phyloP scores from a whole-genome alignment of 139 green algal genomes.

The Chlamydomonas sp. region DNA sequence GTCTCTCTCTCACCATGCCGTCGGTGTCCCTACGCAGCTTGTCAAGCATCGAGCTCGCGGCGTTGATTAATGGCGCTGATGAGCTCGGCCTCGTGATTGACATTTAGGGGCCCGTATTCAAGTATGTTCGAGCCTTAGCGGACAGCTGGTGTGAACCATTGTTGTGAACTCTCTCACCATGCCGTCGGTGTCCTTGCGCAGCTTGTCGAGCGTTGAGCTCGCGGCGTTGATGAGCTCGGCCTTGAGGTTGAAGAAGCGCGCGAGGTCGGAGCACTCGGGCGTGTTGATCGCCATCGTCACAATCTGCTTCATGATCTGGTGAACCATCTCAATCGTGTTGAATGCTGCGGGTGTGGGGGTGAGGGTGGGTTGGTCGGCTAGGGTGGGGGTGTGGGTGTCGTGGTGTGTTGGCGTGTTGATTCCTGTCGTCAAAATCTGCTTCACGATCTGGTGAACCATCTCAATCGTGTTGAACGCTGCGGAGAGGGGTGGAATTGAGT shows the following conservation, averaged over 20 bases:
- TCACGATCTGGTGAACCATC: constrained; percentile 71
- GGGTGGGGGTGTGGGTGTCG: no score
- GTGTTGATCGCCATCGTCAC: constrained; percentile 62
- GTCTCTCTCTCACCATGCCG: no score
- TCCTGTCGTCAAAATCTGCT: constrained; percentile 69
- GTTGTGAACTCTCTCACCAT: no score
- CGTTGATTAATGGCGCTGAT: no score
- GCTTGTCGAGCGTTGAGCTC: constrained; percentile 48
- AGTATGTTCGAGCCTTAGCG: no score
- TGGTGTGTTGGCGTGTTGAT: constrained; percentile 53
- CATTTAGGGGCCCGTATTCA: no score
- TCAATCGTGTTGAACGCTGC: constrained; percentile 11
- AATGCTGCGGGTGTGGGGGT: no score
- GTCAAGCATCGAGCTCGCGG: constrained; percentile 54
- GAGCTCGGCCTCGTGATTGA: constrained; percentile 70
- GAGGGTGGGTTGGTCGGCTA: no score
- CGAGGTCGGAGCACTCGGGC: constrained; percentile 53
- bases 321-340: constrained; percentile 36
- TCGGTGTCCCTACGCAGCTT: constrained; percentile 41
- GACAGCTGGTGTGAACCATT: no score
- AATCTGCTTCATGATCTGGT: constrained; percentile 76
- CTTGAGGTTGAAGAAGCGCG: constrained; percentile 72
- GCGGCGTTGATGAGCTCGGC: constrained; percentile 67
- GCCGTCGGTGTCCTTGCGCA: constrained; percentile 39
- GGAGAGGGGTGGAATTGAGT: no score